Percentiles rank a stretch among this genome's conserved stretches.
Evolutionary conservation across 129 eudicot genomes (phyloP).

Genomic region (Kitagawia praeruptora): DNA sequence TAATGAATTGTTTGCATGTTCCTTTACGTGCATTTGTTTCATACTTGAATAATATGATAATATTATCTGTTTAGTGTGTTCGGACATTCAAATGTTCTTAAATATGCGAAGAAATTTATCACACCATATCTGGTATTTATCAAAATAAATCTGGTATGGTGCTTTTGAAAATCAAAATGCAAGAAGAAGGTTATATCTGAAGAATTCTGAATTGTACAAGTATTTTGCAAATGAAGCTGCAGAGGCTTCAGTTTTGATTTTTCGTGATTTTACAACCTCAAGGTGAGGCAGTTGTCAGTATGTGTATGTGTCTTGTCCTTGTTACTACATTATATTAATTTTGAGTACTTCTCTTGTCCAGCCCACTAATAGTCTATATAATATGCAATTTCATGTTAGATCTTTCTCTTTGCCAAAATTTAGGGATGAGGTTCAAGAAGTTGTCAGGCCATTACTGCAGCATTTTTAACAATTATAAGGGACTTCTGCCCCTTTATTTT

Average conservation of each 20-base stretch:
- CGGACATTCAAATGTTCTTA: background rate
- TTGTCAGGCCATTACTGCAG: conserved; percentile 64
- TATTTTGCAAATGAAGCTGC: background rate
- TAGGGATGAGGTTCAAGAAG: conserved; percentile 82
- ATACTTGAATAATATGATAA: background rate
- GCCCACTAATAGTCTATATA: conserved; percentile 5
- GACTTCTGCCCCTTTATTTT: background rate
- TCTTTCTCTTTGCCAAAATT: conserved; percentile 81
- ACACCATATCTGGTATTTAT: background rate
- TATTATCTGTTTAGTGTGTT: background rate
- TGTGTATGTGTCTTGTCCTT: too few species aligned
- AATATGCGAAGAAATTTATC: background rate
- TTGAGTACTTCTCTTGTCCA: background rate
- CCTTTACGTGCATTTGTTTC: background rate
- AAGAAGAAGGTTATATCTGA: background rate
- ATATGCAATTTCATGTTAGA: conserved; percentile 26
- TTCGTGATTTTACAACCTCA: too few species aligned
- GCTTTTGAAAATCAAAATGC: background rate
- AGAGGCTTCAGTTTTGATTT: too few species aligned
- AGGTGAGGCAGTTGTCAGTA: too few species aligned
- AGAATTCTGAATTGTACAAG: background rate
- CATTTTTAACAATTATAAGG: background rate
- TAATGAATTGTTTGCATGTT: background rate
- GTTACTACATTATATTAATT: background rate
- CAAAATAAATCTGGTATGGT: background rate